Percentiles rank a stretch among this genome's conserved stretches.
Evolutionary conservation across 345 rosid genomes (phyloP).

Genomic region (Arabidopsis arenosa): DNA sequence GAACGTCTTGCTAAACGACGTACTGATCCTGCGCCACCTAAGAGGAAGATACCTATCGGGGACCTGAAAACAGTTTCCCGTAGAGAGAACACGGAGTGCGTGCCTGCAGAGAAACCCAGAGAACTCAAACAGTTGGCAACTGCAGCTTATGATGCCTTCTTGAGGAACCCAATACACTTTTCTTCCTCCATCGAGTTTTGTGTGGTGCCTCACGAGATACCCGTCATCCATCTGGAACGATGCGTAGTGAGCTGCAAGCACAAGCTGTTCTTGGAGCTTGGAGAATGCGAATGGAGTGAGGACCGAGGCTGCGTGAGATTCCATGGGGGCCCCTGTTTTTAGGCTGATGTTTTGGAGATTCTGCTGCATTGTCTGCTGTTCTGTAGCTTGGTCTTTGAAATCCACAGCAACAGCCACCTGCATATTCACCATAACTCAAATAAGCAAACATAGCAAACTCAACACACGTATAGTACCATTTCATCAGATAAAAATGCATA

Average conservation of each 20-base stretch:
- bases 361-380: constrained; percentile 97
- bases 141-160: constrained; percentile 90
- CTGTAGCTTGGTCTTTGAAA: constrained; percentile 95
- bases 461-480: neutral
- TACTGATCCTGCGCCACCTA: constrained; percentile 79
- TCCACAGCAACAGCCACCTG: constrained; percentile 88
- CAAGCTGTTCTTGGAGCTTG: constrained; percentile 95
- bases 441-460: neutral
- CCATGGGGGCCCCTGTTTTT: constrained; percentile 96
- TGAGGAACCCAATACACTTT: constrained; percentile 89
- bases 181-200: constrained; percentile 89
- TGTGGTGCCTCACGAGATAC: constrained; percentile 91
- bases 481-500: neutral
- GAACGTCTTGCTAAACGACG: constrained; percentile 53
- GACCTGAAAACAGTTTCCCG: constrained; percentile 91
- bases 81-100: constrained; percentile 89
- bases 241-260: constrained; percentile 92
- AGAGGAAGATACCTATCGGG: constrained; percentile 87
- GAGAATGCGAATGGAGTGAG: constrained; percentile 96
- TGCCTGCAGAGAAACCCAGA: constrained; percentile 97
- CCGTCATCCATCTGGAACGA: constrained; percentile 88
- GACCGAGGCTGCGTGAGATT: constrained; percentile 83
- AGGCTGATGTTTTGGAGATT: constrained; percentile 86
- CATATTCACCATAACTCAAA: constrained; percentile 4
- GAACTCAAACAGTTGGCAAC: constrained; percentile 93